A percentile compares a stretch with the other conserved stretches of the same genome.
phyloP scores from a whole-genome alignment of 2,329 filamentous ascomycete species.

The Colletotrichum scovillei region DNA sequence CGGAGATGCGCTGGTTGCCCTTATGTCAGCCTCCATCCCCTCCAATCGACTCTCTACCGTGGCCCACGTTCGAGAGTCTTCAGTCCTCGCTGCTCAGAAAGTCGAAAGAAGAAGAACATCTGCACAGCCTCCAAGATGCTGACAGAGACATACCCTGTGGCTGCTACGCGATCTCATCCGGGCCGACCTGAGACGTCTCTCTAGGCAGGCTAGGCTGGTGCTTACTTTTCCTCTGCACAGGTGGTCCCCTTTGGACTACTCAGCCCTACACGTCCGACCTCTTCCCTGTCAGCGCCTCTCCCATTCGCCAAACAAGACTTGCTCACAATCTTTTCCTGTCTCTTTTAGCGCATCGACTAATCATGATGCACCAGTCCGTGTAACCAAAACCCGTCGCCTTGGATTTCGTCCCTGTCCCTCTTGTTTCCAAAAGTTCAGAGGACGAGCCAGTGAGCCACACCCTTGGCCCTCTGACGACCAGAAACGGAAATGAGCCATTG shows the following conservation, averaged over 20 bases:
- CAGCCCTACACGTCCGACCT: constrained; percentile 27
- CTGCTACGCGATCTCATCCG: constrained; percentile 21
- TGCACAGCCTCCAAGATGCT: constrained; percentile 29
- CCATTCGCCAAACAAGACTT: constrained; percentile 15
- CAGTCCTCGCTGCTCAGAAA: not conserved
- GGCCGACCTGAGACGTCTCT: constrained; percentile 31
- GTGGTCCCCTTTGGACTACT: constrained; percentile 2
- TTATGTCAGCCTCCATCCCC: constrained; percentile 12
- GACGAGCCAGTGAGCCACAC: constrained; percentile 32
- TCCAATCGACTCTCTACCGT: not conserved
- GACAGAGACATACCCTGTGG: constrained; percentile 21
- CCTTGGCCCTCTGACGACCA: constrained; percentile 12
- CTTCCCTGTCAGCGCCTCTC: constrained; percentile 6
- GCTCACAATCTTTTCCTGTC: constrained; percentile 23
- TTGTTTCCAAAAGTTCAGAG: constrained; percentile 16
- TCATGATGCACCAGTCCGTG: constrained; percentile 17
- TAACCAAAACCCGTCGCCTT: constrained; percentile 19
- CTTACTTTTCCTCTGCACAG: constrained; percentile 23
- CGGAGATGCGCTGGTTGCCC: constrained; percentile 1
- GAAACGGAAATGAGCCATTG: constrained; percentile 18
- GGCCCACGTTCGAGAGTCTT: constrained; percentile 9
- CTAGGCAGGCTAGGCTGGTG: constrained; percentile 27
- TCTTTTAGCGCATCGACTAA: constrained; percentile 21
- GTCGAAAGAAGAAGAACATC: constrained; percentile 1
- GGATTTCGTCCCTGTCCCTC: constrained; percentile 17